Percentiles rank a stretch among this genome's conserved stretches.
Evolutionary conservation across 306 rosid genomes (phyloP).

Genomic region (Cicer cuneatum): DNA sequence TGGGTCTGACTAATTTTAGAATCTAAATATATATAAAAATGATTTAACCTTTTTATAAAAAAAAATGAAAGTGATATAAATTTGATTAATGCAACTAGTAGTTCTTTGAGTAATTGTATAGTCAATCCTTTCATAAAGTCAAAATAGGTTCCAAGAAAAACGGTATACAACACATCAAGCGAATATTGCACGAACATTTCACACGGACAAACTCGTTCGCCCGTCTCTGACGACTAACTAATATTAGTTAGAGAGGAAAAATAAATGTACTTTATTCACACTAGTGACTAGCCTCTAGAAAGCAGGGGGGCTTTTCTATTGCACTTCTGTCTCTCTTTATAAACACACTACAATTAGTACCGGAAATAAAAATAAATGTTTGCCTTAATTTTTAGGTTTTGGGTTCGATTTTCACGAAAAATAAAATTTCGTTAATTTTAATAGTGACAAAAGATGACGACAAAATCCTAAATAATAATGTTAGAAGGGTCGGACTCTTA

Average conservation of each 20-base stretch:
- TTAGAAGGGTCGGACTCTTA: too few relatives aligned
- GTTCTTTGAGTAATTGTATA: not conserved
- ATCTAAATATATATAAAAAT: not conserved
- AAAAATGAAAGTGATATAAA: not conserved
- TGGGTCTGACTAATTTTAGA: not conserved
- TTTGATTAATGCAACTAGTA: not conserved
- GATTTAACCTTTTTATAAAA: too few relatives aligned
- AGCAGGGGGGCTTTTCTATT: too few relatives aligned
- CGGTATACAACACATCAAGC: not conserved
- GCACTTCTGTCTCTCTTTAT: too few relatives aligned
- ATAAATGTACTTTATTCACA: not conserved
- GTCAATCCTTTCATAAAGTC: not conserved
- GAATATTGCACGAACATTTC: not conserved
- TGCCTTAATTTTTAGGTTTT: too few relatives aligned
- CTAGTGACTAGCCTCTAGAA: too few relatives aligned
- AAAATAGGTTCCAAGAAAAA: not conserved
- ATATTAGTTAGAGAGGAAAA: not conserved
- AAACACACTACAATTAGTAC: too few relatives aligned
- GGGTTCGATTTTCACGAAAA: too few relatives aligned
- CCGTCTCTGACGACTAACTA: not conserved
- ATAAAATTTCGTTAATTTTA: too few relatives aligned
- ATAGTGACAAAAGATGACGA: too few relatives aligned
- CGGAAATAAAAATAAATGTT: too few relatives aligned
- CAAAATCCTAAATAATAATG: too few relatives aligned
- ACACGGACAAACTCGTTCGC: not conserved